phyloP scores from a whole-genome alignment of 1,284 basidiomycete genomes.

The Apiotrichum gamsii region DNA sequence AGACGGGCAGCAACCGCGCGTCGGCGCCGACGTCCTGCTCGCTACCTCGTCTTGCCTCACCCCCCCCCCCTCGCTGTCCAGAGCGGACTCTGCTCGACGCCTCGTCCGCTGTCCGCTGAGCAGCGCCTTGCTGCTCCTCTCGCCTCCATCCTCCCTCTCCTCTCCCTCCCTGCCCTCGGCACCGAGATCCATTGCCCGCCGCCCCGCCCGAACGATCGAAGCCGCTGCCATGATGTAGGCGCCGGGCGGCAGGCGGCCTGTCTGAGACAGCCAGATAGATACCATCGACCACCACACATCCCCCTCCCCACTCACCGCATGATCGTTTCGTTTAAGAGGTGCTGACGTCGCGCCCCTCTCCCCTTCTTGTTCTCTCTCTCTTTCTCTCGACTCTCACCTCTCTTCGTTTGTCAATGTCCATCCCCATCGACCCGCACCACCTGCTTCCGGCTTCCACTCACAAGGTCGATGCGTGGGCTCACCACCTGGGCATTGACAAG shows the following conservation, averaged over 20 bases:
- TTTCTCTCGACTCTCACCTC: not conserved
- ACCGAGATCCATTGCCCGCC: not conserved
- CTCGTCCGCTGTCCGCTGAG: not conserved
- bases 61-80: too few relatives aligned
- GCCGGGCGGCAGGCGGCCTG: too few relatives aligned
- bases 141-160: not conserved
- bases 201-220: too few relatives aligned
- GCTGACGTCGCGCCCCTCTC: too few relatives aligned
- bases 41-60: too few relatives aligned
- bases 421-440: not conserved
- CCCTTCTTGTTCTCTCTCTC: not conserved
- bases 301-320: not conserved
- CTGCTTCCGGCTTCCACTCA: conserved; percentile 3
- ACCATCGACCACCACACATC: not conserved
- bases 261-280: too few relatives aligned
- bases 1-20: too few relatives aligned
- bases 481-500: conserved; percentile 35
- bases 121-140: not conserved
- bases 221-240: too few relatives aligned
- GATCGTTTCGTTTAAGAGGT: too few relatives aligned
- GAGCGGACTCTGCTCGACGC: too few relatives aligned
- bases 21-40: too few relatives aligned
- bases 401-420: not conserved
- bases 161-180: too few relatives aligned
- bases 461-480: conserved; percentile 42